A percentile compares a stretch with the other conserved stretches of the same genome.
These are phyloP conservation scores for Vitis hybrid DNA, from an alignment of 177 flowering plant species.

Conservation along the genomic window DNA sequence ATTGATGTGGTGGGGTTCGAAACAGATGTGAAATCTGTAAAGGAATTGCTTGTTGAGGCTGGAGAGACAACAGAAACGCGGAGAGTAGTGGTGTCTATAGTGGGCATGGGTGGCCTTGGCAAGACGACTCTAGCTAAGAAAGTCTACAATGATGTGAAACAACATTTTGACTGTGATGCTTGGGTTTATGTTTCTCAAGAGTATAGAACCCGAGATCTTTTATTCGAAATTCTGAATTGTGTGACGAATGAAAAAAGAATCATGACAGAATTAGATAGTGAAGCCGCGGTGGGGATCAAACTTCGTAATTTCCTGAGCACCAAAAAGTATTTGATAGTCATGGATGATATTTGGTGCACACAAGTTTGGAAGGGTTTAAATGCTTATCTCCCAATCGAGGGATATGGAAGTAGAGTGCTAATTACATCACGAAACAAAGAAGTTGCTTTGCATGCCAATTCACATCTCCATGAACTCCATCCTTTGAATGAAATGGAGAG, in stretches of 20 bases:
- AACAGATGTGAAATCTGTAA: background rate
- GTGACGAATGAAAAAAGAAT: too few species aligned
- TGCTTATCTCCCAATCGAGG: background rate
- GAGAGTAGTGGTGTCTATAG: conserved; percentile 3
- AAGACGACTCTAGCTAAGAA: too few species aligned
- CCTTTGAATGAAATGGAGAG: background rate
- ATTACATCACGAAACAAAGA: too few species aligned
- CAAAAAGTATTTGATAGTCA: too few species aligned
- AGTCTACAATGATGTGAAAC: too few species aligned
- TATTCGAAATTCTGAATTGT: too few species aligned
- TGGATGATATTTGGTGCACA: background rate
- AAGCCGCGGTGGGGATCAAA: too few species aligned
- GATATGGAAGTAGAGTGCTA: background rate
- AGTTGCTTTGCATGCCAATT: background rate
- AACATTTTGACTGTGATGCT: too few species aligned
- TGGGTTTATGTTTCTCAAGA: too few species aligned
- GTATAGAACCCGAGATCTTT: too few species aligned
- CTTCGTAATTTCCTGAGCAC: too few species aligned
- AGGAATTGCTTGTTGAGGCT: background rate
- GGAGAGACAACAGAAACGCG: background rate
- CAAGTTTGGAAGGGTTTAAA: background rate
- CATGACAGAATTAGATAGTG: too few species aligned
- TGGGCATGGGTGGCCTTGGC: conserved; percentile 4
- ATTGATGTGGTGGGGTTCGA: conserved; percentile 5
- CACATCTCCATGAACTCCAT: background rate